Conservation (phyloP, 2,329 filamentous ascomycete species). For the Fusarium sp. region DNA sequence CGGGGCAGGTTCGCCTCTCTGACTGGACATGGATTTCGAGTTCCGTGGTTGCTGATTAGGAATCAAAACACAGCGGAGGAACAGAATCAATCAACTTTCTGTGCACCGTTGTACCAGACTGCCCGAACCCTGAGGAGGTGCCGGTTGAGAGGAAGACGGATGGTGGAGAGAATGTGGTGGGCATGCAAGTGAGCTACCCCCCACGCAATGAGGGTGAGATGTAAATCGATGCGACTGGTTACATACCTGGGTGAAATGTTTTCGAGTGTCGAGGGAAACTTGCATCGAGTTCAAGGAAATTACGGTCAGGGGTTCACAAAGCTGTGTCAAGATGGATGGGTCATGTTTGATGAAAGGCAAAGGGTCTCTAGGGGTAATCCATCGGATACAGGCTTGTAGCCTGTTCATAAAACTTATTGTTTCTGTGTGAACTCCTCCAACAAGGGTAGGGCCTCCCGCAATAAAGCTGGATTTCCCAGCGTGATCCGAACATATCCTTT, state of each 20-base stretch:
- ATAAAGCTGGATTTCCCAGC: neutral
- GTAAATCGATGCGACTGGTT: neutral
- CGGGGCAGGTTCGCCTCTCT: neutral
- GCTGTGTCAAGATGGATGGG: neutral
- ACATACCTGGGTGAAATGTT: neutral
- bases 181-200: neutral
- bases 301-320: too few relatives aligned
- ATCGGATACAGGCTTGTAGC: too few relatives aligned
- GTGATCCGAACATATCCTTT: neutral
- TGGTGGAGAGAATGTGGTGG: neutral
- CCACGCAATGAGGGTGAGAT: too few relatives aligned
- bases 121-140: neutral
- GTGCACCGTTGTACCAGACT: neutral
- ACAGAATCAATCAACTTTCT: neutral
- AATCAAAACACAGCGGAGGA: neutral
- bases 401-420: neutral
- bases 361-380: too few relatives aligned
- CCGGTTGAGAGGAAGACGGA: neutral
- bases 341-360: neutral
- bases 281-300: neutral
- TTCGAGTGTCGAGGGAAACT: neutral
- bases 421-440: neutral
- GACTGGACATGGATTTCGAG: slow-evolving; percentile 1
- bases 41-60: neutral
- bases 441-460: neutral